These are phyloP conservation scores for Anthracocystis panici-leucophaei DNA, from an alignment of 1,284 basidiomycete species.

Conservation along the genomic window DNA sequence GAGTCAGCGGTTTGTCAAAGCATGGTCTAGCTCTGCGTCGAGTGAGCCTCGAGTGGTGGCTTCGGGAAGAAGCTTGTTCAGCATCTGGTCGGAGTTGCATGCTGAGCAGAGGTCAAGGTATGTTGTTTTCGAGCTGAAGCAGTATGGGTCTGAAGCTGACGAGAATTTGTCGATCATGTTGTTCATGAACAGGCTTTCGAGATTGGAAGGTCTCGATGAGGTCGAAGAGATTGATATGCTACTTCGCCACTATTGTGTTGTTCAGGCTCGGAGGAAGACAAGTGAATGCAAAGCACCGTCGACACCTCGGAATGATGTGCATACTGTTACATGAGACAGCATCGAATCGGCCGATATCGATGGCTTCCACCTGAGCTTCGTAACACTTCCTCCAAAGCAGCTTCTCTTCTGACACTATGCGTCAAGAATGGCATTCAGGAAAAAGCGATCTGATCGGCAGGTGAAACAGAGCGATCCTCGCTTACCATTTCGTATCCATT, in stretches of 20 bases:
- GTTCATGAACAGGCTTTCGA: slow-evolving; percentile 35
- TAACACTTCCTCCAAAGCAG: no score
- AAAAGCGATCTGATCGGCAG: no score
- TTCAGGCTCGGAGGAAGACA: slow-evolving; percentile 7
- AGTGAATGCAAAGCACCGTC: no score
- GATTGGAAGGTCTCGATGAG: slow-evolving; percentile 66
- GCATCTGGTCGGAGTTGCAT: slow-evolving; percentile 47
- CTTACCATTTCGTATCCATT: no score
- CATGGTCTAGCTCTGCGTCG: slow-evolving; percentile 8
- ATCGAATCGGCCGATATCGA: no score
- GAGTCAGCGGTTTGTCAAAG: slow-evolving; percentile 38
- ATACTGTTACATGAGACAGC: no score
- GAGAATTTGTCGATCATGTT: background rate
- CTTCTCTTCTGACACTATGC: no score
- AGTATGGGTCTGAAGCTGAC: background rate
- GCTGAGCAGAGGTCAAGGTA: slow-evolving; percentile 43
- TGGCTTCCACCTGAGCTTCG: no score
- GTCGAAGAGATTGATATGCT: slow-evolving; percentile 69
- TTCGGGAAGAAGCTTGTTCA: slow-evolving; percentile 34
- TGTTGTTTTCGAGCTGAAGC: background rate
- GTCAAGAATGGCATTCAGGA: no score
- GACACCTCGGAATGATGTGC: no score
- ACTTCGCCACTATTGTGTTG: slow-evolving; percentile 64
- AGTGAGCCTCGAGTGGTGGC: slow-evolving; percentile 5
- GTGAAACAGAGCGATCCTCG: no score